Evolutionary conservation across 2,329 filamentous ascomycete genomes (phyloP), one percentile per base, ranked within the genome.

Genomic region (Aspergillus caelatus): DNA sequence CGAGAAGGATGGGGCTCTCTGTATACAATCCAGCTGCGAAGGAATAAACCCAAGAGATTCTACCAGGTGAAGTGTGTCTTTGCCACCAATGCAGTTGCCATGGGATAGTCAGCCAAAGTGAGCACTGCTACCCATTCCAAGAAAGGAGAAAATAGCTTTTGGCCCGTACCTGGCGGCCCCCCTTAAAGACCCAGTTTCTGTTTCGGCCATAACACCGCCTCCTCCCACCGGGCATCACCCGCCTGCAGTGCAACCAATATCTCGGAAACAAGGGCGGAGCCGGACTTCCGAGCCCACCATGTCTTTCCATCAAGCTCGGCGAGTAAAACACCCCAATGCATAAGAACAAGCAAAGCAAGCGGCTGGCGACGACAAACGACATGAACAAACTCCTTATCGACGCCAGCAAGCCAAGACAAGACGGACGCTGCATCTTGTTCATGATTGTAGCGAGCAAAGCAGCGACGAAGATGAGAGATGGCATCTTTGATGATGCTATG

Each of bases 281-380:
- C 76, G 5, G 76, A 76, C 11, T 72, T 70, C 23, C 68, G 68
- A n/a, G 75, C 74, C 76, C 76, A 78, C 76, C 76, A 78, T 55
- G 71, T 63, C 23, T 67, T 66, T 6, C 70, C 72, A 66, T 78
- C 70, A 26, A 78, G 65, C 48, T 74, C 67, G 8, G 71, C 70
- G 1, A 78, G 66, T 5, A 78, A 48, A 12, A 75, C 74, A 1
- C 73, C 76, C 76, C 76, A 78, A 54, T 78, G 72, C 71, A 76
- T 72, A 12, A 78, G 70, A 28, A 77, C 72, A 45, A 78, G 58
- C 11, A 78, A 60, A 1, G 76, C 67, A 28, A 77, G 62, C 2
- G 74, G 71, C 48, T 74, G 69, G 2, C 74, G 73, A 23, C 70
- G 69, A 41, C 68, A 66, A 41, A 78, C 61, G 45, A 69, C 69